Base-by-base conservation (phyloP, 345 rosid species). In the Litchi chinensis region DNA sequence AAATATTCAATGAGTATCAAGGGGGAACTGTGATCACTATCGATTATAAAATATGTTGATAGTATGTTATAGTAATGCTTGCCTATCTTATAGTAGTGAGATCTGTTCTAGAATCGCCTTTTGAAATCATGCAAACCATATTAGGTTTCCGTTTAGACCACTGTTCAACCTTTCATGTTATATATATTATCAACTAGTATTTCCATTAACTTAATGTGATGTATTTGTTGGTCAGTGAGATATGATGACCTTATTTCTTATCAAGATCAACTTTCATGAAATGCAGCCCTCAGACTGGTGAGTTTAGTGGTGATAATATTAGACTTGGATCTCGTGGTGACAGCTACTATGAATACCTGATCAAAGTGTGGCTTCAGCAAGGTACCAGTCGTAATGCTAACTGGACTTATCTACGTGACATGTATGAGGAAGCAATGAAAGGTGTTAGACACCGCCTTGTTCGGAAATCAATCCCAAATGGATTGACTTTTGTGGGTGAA, bases 281-380 rank as follows among this genome's bases (percentile, higher is more conserved):
- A 66, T 87, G 87, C 90, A 95, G 99, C 80, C 99, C 99, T 77
- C 90, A 91, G 62, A 78, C 96, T 77, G 98, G 99, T 76, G 90
- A 91, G 74, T 96, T 91, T 82, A 86, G 82, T 70, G 98, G 99
- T 79, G 94, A 96, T 82, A 92, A 93, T 85, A 94, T 96, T 76
- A 90, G 99, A 79, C 89, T 96, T 77, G 99, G 99, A 75, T 96
- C 99, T 83, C 97, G 98, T 71, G 99, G 98, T 62, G 99, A 96
- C 85, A 94, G 99, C 85, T 96, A 96, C 85, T 96, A 94, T 80
- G 99, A 96, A 83, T 96, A 94, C 87, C 85, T 96, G 68, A 82
- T 96, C 48, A 96, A 94, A 87, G 98, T 96, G 72, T 96, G 98
- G 98, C 94, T 96, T 83, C 99, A 96, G 85, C 93, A 85, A 81